These are phyloP conservation scores for Flaveria robusta DNA, from an alignment of 129 eudicot genomes.

Conservation along the genomic window DNA sequence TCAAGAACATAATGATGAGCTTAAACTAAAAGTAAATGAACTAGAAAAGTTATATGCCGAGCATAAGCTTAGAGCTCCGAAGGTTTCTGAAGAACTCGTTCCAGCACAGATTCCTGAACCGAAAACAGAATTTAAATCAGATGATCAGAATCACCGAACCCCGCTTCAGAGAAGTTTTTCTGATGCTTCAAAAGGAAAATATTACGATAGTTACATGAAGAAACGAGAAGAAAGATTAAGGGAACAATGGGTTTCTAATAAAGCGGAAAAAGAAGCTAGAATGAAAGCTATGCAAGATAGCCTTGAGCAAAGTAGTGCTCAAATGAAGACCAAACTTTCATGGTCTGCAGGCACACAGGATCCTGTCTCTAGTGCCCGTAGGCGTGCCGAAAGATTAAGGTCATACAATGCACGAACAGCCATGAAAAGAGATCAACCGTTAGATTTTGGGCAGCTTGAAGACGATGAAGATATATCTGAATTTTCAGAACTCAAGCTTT, in stretches of 20 bases:
- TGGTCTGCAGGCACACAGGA: constrained; percentile 60
- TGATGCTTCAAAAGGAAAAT: constrained; percentile 72
- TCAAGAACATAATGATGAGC: constrained; percentile 86
- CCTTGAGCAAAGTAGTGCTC: constrained; percentile 70
- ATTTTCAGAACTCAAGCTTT: constrained; percentile 46
- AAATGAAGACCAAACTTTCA: constrained; percentile 68
- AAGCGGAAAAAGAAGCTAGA: constrained; percentile 85
- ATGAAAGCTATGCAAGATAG: constrained; percentile 83
- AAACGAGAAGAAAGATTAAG: constrained; percentile 80
- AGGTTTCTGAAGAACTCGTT: constrained; percentile 55
- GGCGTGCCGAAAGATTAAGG: constrained; percentile 74
- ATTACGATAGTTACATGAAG: constrained; percentile 71
- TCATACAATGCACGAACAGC: constrained; percentile 59
- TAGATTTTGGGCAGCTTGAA: constrained; percentile 67
- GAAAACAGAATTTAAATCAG: constrained; percentile 31
- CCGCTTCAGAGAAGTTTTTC: constrained; percentile 46
- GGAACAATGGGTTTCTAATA: constrained; percentile 81
- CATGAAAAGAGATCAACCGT: constrained; percentile 58
- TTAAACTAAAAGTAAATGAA: constrained; percentile 88
- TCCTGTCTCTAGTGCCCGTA: constrained; percentile 53
- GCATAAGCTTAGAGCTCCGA: constrained; percentile 88
- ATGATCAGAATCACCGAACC: constrained; percentile 48
- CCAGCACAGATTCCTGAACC: constrained; percentile 32
- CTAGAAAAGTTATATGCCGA: constrained; percentile 94
- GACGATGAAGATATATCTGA: constrained; percentile 73